Conservation (phyloP, 345 rosid species). For the Lepidium aucheri region DNA sequence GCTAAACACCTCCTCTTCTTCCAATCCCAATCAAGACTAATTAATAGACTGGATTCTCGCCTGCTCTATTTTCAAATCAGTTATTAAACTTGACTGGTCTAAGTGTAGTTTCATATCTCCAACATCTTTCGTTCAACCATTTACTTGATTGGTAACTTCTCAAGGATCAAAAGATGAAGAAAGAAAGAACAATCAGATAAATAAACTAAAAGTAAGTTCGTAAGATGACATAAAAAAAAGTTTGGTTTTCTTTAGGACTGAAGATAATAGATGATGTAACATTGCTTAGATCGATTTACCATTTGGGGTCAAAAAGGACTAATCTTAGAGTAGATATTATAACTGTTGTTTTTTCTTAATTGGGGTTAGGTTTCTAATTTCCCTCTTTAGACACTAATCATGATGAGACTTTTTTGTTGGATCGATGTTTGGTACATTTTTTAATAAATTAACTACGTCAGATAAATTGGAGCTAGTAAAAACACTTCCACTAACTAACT, state of each 20-base stretch:
- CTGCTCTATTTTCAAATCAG: no score
- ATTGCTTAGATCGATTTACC: background rate
- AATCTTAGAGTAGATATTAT: background rate
- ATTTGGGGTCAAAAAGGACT: background rate
- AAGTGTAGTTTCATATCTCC: no score
- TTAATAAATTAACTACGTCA: background rate
- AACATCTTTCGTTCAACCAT: no score
- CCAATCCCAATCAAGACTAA: no score
- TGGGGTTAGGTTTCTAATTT: slow-evolving; percentile 13
- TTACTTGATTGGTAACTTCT: no score
- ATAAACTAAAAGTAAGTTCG: no score
- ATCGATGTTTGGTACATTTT: background rate
- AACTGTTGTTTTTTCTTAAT: slow-evolving; percentile 9
- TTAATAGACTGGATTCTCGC: no score
- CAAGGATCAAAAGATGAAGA: background rate
- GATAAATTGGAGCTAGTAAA: background rate
- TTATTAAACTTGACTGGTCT: no score
- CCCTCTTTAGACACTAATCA: slow-evolving; percentile 18
- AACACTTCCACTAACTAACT: slow-evolving; percentile 10
- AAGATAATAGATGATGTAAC: background rate
- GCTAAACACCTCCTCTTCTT: no score
- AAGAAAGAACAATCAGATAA: background rate
- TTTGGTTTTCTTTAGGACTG: background rate
- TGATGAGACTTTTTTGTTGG: background rate
- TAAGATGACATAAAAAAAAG: background rate